These are phyloP conservation scores for Trametes cingulata DNA, from an alignment of 768 basidiomycete genomes.

Conservation along the genomic window DNA sequence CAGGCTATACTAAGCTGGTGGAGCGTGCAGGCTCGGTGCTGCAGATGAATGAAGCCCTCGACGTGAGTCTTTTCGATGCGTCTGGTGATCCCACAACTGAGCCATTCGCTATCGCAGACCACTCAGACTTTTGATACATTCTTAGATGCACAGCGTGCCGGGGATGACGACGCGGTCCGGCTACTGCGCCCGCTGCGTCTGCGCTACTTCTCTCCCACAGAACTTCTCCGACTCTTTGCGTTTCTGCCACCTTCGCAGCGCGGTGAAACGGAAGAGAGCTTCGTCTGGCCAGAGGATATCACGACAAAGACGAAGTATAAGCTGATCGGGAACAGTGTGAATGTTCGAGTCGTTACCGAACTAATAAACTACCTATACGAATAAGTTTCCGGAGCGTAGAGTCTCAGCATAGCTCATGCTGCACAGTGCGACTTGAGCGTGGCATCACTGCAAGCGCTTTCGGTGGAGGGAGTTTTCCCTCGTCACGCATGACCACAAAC, in stretches of 20 bases:
- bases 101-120: constrained; percentile 46
- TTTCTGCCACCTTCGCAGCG: constrained; percentile 42
- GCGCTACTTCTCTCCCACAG: constrained; percentile 74
- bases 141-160: constrained; percentile 42
- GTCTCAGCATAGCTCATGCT: too few species aligned
- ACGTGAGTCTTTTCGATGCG: constrained; percentile 44
- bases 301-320: constrained; percentile 72
- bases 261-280: constrained; percentile 26
- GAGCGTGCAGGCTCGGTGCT: constrained; percentile 79
- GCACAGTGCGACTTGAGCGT: too few species aligned
- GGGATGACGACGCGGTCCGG: constrained; percentile 46
- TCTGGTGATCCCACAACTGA: neutral
- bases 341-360: constrained; percentile 67
- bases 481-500: neutral
- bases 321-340: constrained; percentile 82
- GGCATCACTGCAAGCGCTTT: neutral
- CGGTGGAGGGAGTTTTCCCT: neutral
- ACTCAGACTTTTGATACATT: constrained; percentile 58
- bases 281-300: constrained; percentile 64
- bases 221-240: constrained; percentile 68
- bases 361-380: constrained; percentile 61
- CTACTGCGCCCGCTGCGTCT: constrained; percentile 60
- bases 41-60: constrained; percentile 65
- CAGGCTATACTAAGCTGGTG: constrained; percentile 76
- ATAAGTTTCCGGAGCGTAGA: neutral